Base-by-base conservation (phyloP, 139 green algal species). In the Volvox reticuliferus region DNA sequence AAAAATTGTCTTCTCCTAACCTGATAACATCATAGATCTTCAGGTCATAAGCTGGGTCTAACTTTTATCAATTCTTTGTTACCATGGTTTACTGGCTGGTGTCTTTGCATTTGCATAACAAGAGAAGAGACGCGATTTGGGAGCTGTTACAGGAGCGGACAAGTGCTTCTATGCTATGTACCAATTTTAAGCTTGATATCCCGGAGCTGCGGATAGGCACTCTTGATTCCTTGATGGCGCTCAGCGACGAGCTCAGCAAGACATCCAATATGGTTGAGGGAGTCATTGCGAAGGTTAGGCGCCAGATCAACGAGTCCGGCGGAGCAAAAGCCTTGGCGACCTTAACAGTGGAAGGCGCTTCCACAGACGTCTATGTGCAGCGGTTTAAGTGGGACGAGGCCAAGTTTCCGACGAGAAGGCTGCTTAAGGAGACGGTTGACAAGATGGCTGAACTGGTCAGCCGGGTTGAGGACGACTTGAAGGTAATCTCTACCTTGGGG, bases 401-500 rank as follows among this genome's bases (percentile, higher is more conserved):
- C 22, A 99, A 99, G 95, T 99, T 99, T 88, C 98, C 98, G 0
- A 88, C 95, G 12, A 95, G 96, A 19, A 93, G 96, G 9, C 96
- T 97, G 0, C 94, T 99, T 55, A 95, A 95, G 65, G 98, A 99
- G 80, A 99, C 96, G 18, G 95, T 99, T 26, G 93, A 97, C 2
- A 97, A 97, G 79, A 97, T 99, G 62, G 95, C 92, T 9, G 98
- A 99, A 69, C 96, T 93, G 19, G 91, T 99, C 18, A 88, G 91
- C 28, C 97, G 97, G 82, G 93, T 99, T 36, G 98, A 99, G 79
- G 98, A 99, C 80, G 98, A 99, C 86, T 93, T 99, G n/a, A 99
- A 99, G 97, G 97, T 98, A 79, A 77, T 30, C 30, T 55, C 21
- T 14, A 16, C 30, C 28, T 90, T 73, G 17, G 9, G 14, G 30